Evolutionary conservation across 2,329 filamentous ascomycete species (phyloP).

Genomic region (Pestalotiopsis fici): DNA sequence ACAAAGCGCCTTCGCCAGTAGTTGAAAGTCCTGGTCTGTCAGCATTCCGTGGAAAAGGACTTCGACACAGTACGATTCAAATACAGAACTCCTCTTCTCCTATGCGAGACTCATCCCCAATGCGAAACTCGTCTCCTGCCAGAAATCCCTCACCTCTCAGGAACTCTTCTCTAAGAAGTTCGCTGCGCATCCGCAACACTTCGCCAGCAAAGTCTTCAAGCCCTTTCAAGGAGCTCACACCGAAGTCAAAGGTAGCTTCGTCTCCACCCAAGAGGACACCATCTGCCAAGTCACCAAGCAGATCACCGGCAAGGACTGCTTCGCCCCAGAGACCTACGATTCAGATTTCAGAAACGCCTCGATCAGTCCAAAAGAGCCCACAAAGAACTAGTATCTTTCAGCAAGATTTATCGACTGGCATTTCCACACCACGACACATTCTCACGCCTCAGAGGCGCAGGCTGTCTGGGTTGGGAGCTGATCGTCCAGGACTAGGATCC

Average conservation of each 20-base stretch:
- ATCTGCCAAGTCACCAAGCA: slow-evolving; percentile 45
- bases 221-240: slow-evolving; percentile 3
- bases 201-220: slow-evolving; percentile 17
- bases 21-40: slow-evolving; percentile 57
- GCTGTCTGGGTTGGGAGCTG: slow-evolving; percentile 69
- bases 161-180: neutral
- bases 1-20: slow-evolving; percentile 41
- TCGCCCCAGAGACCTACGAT: slow-evolving; percentile 48
- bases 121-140: slow-evolving; percentile 7
- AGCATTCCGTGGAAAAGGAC: slow-evolving; percentile 49
- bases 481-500: slow-evolving; percentile 72
- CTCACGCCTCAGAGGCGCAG: slow-evolving; percentile 61
- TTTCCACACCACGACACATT: slow-evolving; percentile 63
- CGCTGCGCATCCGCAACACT: slow-evolving; percentile 16
- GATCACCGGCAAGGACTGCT: slow-evolving; percentile 42
- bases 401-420: slow-evolving; percentile 45
- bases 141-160: slow-evolving; percentile 19
- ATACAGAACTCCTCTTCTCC: slow-evolving; percentile 32
- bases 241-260: neutral
- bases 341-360: slow-evolving; percentile 18
- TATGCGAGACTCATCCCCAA: slow-evolving; percentile 34
- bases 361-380: slow-evolving; percentile 20
- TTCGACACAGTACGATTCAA: slow-evolving; percentile 49
- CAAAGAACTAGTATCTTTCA: slow-evolving; percentile 35
- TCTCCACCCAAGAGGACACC: slow-evolving; percentile 37